A percentile compares a stretch with the other conserved stretches of the same genome.
phyloP scores from a whole-genome alignment of 2,329 filamentous ascomycete species.

The Alternaria sp. region DNA sequence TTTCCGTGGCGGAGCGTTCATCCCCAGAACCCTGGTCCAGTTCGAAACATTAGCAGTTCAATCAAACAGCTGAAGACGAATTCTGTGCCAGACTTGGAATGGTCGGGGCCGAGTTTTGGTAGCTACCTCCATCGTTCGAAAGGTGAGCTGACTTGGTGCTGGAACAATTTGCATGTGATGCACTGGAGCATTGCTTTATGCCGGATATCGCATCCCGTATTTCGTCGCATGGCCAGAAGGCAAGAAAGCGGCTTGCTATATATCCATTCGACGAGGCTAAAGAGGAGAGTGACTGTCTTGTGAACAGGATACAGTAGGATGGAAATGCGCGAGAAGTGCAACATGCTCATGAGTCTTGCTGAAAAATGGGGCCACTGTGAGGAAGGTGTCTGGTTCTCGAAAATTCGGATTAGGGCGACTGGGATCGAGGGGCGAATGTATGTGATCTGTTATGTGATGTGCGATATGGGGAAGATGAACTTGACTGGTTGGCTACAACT shows the following conservation, averaged over 20 bases:
- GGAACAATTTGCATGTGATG: too few relatives aligned
- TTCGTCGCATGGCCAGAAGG: background rate
- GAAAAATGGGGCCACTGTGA: background rate
- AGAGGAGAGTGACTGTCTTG: background rate
- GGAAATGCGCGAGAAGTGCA: background rate
- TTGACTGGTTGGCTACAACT: background rate
- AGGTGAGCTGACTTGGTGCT: too few relatives aligned
- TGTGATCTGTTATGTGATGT: background rate
- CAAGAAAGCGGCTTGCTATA: background rate
- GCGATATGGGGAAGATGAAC: background rate
- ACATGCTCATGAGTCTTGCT: background rate
- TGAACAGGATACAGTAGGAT: background rate
- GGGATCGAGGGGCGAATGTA: background rate
- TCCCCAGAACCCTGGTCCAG: background rate
- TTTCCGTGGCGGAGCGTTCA: background rate
- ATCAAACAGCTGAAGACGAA: background rate
- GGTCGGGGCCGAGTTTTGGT: too few relatives aligned
- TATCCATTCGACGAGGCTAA: background rate
- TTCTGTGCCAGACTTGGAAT: background rate
- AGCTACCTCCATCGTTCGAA: background rate
- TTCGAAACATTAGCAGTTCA: background rate
- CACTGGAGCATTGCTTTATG: fast-evolving
- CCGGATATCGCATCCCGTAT: background rate
- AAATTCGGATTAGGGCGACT: background rate
- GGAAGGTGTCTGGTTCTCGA: background rate